Base-by-base conservation (phyloP, 208 protist genomes). In the Wallacemonas rigidus region DNA sequence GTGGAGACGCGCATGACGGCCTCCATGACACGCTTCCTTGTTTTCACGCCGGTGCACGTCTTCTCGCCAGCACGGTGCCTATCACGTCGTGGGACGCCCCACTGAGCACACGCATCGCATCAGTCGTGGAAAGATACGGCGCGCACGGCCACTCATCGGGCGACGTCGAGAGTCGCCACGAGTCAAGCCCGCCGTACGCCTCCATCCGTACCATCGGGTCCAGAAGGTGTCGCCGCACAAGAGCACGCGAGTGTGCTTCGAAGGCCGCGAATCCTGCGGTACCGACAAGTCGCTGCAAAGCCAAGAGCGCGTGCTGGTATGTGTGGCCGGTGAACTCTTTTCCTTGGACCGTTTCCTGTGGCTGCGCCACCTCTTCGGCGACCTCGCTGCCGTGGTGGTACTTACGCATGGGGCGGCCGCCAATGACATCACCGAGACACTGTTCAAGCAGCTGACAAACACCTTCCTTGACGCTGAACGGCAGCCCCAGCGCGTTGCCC, bases 381-480 rank as follows among this genome's bases (percentile, higher is more conserved):
- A 1, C 60, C 5, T 35, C 60, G n/a, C 12, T 17, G 45, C 8
- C 12, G 45, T 50, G 45, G 60, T 65, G 60, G 43, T 65, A 65
- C 60, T 65, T 65, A 41, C 60, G 60, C 60, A 65, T 65, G 7
- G 60, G 60, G 9, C 60, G 60, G 26, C 60, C 60, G 43, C 40
- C 43, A 36, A 65, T 50, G 60, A 65, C 17, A 61, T 93, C 88
- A 0, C 76, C 87, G 65, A 94, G 12, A 47, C 60, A 81, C 71
- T 91, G 75, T 76, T 97, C 89, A 8, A 95, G 72, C n/a, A 94
- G 76, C 74, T 87, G 81, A 53, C 89, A 94, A 7, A 97, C 74
- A 15, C 93, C 93, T 69, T 97, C 93, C 74, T 97, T 97, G 40
- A 95, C 74, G 2, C 83, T 72, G 62, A 97, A 96, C 12, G 87